Base-by-base conservation (phyloP, 2,329 filamentous ascomycete species). In the Parastagonospora avenae region DNA sequence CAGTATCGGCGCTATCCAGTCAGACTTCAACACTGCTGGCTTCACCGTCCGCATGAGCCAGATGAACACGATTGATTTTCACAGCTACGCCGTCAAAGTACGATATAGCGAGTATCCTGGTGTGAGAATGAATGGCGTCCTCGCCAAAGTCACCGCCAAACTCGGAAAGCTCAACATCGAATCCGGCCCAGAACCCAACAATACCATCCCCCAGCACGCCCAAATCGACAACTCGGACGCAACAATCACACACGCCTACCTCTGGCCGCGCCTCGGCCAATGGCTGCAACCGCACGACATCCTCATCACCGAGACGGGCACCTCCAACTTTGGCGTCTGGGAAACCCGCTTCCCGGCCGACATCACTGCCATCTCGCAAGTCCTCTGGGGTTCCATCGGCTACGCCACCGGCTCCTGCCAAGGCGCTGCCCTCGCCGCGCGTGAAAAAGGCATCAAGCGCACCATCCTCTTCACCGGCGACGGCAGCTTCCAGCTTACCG, bases 391-490 rank as follows among this genome's bases (percentile, higher is more conserved):
- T 38, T 84, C 80, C 38, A 89, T 88, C 58, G 86, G 86, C 0
- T 88, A 86, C 63, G 83, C 84, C 0, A 81, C 87, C 4, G 85
- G 84, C 19, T 79, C 85, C 2, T 80, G 80, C 30, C 83, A 86
- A 65, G 86, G 86, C 35, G 91, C 90, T 14, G 89, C 89, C 1
- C 79, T 94, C 9, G 92, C 90, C 1, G 84, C 86, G 0, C 86
- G 85, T 62, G 91, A 94, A 66, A 74, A 76, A 32, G 79, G 77
- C 4, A 72, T 74, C 30, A 79, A 84, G 43, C 78, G 92, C 52
- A 91, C 89, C 0, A 87, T 97, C 39, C 79, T 96, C 32, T 92
- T 95, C 67, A 90, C 92, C n/a, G 92, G 92, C 19, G 92, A 96
- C 64, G 92, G 92, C 27, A 91, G 87, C 50, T 87, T 95, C 74